Evolutionary conservation across 768 basidiomycete genomes (phyloP).

Genomic region (Lactarius evosmus): DNA sequence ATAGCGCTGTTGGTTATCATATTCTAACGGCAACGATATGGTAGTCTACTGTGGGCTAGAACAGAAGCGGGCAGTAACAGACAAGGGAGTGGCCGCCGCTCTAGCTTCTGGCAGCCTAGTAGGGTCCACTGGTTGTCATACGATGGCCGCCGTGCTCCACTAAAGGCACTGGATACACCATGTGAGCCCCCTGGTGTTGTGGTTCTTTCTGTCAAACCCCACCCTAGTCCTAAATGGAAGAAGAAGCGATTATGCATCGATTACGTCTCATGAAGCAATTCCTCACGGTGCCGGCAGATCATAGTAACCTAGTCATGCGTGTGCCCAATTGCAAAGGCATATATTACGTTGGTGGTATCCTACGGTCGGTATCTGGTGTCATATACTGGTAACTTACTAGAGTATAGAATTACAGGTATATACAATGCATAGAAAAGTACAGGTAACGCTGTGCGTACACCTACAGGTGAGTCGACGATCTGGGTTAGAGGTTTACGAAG

Average conservation of each 20-base stretch:
- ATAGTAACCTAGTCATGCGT: too few relatives aligned
- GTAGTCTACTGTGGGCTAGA: too few relatives aligned
- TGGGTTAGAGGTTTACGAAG: neutral
- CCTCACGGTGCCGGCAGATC: too few relatives aligned
- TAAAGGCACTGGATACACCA: neutral
- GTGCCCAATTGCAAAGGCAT: neutral
- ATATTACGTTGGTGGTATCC: conserved; percentile 10
- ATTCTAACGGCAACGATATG: neutral
- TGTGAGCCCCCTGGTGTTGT: neutral
- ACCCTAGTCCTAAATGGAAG: neutral
- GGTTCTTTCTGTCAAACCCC: neutral
- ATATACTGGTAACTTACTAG: neutral
- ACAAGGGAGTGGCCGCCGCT: neutral
- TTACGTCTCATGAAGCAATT: neutral
- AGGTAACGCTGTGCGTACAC: conserved; percentile 6
- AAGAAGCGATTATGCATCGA: too few relatives aligned
- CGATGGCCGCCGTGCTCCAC: neutral
- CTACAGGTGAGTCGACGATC: neutral
- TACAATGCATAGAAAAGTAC: conserved; percentile 11
- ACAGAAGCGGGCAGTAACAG: too few relatives aligned
- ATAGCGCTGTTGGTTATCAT: neutral
- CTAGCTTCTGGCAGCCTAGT: neutral
- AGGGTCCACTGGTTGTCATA: neutral
- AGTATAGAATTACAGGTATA: conserved; percentile 17
- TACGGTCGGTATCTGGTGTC: neutral